Percentiles rank a stretch among this genome's conserved stretches.
These are phyloP conservation scores for Stagonosporopsis cucurbitacearum DNA, from an alignment of 2,329 filamentous ascomycete genomes.

Conservation along the genomic window DNA sequence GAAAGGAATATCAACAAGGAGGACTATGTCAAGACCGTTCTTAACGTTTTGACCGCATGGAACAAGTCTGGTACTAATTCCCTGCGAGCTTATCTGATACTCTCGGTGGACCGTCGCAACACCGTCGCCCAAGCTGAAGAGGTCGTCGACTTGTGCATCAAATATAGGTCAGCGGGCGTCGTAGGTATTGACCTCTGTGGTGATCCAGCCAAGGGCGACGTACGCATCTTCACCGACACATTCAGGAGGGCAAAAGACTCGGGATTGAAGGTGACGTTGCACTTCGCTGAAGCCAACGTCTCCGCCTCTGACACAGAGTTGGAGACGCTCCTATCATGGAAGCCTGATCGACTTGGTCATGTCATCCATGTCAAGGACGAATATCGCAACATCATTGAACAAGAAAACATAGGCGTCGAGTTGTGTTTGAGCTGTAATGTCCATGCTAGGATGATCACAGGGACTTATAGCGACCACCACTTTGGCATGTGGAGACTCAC, in stretches of 20 bases:
- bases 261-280: slow-evolving; percentile 71
- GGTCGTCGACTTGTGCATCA: slow-evolving; percentile 68
- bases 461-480: slow-evolving; percentile 72
- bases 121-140: slow-evolving; percentile 64
- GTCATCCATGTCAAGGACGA: slow-evolving; percentile 74
- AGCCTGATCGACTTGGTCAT: slow-evolving; percentile 75
- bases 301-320: slow-evolving; percentile 68
- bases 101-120: slow-evolving; percentile 75
- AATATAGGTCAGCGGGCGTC: slow-evolving; percentile 62
- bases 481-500: slow-evolving; percentile 74
- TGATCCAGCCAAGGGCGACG: slow-evolving; percentile 69
- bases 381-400: slow-evolving; percentile 63
- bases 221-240: slow-evolving; percentile 65
- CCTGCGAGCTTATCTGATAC: slow-evolving; percentile 71
- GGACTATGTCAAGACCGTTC: slow-evolving; percentile 70
- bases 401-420: slow-evolving; percentile 69
- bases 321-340: slow-evolving; percentile 67
- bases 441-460: slow-evolving; percentile 72
- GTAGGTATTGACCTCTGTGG: slow-evolving; percentile 82
- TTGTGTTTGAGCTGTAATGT: slow-evolving; percentile 84
- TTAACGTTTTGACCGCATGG: slow-evolving; percentile 66
- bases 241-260: slow-evolving; percentile 64
- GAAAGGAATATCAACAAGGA: slow-evolving; percentile 62
- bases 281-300: slow-evolving; percentile 74
- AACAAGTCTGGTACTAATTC: slow-evolving; percentile 44